Conservation (phyloP, 371 early-diverging fungal genomes). For the Chytridiales sp. region DNA sequence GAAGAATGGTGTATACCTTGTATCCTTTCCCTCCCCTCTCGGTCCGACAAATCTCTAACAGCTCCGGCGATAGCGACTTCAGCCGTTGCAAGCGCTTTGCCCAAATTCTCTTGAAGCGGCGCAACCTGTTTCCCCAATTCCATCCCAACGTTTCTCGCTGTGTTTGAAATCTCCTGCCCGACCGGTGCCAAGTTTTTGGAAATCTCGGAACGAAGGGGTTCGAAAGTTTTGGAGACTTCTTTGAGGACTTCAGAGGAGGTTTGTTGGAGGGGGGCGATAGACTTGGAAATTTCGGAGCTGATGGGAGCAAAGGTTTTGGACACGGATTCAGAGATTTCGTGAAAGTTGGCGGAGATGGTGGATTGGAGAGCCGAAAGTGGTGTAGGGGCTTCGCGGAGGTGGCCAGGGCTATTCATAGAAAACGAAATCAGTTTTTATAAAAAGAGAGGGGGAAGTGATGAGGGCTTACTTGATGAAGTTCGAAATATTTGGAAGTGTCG, state of each 20-base stretch:
- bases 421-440: neutral
- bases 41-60: constrained; percentile 10
- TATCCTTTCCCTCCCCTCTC: constrained; percentile 9
- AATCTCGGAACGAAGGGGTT: no score
- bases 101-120: constrained; percentile 54
- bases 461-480: constrained; percentile 17
- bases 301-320: no score
- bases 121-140: no score
- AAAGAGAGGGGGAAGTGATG: neutral
- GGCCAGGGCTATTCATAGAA: constrained; percentile 58
- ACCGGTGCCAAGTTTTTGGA: no score
- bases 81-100: constrained; percentile 60
- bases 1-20: constrained; percentile 10
- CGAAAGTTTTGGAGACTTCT: neutral
- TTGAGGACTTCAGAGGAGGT: neutral
- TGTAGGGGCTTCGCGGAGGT: constrained; percentile 64
- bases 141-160: no score
- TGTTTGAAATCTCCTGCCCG: no score
- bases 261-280: constrained; percentile 52
- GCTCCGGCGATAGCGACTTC: constrained; percentile 16
- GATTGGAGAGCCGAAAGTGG: constrained; percentile 4
- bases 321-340: no score
- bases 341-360: no score
- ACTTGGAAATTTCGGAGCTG: no score
- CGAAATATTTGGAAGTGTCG: constrained; percentile 26